Conservation (phyloP, 1,284 basidiomycete species). For the Pisolithus thermaeus region DNA sequence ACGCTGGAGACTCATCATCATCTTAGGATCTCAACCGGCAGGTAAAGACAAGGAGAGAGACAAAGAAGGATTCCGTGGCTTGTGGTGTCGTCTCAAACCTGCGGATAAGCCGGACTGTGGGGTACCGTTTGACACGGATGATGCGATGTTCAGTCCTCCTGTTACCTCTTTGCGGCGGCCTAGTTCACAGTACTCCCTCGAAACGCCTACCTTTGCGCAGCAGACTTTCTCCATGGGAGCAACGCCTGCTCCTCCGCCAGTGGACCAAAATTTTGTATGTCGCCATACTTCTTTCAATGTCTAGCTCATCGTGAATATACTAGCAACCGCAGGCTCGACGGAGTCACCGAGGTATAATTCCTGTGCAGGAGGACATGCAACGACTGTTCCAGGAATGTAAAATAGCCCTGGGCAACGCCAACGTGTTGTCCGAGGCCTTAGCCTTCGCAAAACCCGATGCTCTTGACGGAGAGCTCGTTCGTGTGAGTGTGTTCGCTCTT, state of each 20-base stretch:
- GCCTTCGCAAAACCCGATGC: conserved; percentile 61
- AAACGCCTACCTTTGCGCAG: conserved; percentile 25
- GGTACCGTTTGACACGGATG: conserved; percentile 66
- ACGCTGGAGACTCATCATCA: conserved; percentile 1
- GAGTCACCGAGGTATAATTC: conserved; percentile 51
- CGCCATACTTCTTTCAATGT: background rate
- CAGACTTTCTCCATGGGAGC: conserved; percentile 15
- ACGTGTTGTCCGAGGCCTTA: conserved; percentile 59
- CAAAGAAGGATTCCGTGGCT: conserved; percentile 51
- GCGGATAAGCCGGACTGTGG: conserved; percentile 70
- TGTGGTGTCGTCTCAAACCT: conserved; percentile 68
- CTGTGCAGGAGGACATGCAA: conserved; percentile 70
- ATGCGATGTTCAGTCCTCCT: conserved; percentile 71
- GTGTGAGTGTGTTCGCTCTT: conserved; percentile 34
- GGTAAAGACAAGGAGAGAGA: conserved; percentile 33
- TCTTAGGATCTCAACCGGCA: conserved; percentile 24
- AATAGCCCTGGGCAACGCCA: conserved; percentile 67
- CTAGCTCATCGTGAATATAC: background rate
- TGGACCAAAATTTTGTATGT: conserved; percentile 19
- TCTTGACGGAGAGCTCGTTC: conserved; percentile 54
- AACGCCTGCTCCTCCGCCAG: conserved; percentile 14
- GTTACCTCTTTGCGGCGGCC: conserved; percentile 25
- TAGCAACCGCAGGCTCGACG: conserved; percentile 12
- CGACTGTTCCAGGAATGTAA: conserved; percentile 75
- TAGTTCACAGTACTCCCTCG: conserved; percentile 23